These are phyloP conservation scores for Pseudocercospora musae DNA, from an alignment of 2,329 filamentous ascomycete species.

Conservation along the genomic window DNA sequence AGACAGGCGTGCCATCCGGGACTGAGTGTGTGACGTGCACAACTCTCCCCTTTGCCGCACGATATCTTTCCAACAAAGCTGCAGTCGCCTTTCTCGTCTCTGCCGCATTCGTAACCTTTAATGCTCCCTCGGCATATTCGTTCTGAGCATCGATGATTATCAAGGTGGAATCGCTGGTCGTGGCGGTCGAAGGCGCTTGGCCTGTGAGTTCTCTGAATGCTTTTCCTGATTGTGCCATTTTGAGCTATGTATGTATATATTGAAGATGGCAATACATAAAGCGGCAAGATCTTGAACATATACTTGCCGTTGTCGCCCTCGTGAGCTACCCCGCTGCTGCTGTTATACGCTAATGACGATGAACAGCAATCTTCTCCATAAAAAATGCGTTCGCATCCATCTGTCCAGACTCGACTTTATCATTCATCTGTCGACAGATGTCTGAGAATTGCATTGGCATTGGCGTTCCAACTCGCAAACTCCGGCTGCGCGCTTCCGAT, in stretches of 20 bases:
- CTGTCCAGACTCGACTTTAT: neutral
- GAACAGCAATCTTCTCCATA: neutral
- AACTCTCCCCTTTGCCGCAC: constrained; percentile 52
- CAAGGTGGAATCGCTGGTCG: constrained; percentile 56
- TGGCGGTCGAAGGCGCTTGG: constrained; percentile 52
- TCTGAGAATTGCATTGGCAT: neutral
- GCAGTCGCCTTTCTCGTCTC: constrained; percentile 56
- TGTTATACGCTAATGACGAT: neutral
- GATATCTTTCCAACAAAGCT: constrained; percentile 58
- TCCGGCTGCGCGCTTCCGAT: neutral
- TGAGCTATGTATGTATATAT: neutral
- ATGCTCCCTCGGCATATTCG: constrained; percentile 60
- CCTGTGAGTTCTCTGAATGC: constrained; percentile 56
- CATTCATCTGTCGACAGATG: neutral
- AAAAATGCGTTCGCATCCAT: neutral
- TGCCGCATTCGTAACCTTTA: constrained; percentile 55
- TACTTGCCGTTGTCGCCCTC: constrained; percentile 2
- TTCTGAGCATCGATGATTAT: constrained; percentile 71
- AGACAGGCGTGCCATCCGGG: constrained; percentile 61
- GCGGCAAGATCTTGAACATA: neutral
- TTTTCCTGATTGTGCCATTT: constrained; percentile 6
- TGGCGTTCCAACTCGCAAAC: neutral
- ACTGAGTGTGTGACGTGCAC: constrained; percentile 61
- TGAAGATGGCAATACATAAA: neutral
- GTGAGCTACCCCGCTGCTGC: constrained; percentile 1